Base-by-base conservation (phyloP, 768 basidiomycete genomes). In the Suillus fuscotomentosus region DNA sequence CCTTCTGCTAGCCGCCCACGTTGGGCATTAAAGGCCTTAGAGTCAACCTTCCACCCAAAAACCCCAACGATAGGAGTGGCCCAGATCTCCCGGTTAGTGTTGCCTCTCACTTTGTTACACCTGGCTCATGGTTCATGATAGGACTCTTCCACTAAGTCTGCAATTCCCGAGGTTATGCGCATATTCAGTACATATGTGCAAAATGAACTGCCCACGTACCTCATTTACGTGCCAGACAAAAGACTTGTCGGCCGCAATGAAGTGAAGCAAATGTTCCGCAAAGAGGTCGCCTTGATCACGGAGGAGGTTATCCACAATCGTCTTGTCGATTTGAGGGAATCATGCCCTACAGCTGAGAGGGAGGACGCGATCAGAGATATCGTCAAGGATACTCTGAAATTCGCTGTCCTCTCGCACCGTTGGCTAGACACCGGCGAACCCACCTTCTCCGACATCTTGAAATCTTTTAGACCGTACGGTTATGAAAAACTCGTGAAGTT, bases 381-480 rank as follows among this genome's bases (percentile, higher is more conserved):
- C 34, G 61, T 74, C 2, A 66, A 48, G 59, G 59, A 61, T 36
- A 76, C 66, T 55, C 62, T 74, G 63, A 71, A 73, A 53, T 74
- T 73, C 24, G 73, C 73, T 47, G 73, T 66, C 0, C 68, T 74
- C 66, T 74, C 73, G 14, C 73, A 74, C 54, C 48, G 73, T 15
- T 74, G 73, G 73, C 64, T 76, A 50, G 73, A 75, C 39, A 67
- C 66, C 24, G 73, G 73, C 39, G 73, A 74, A 51, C 73, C 75
- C 1, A 69, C 64, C 1, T 76, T 73, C 61, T 71, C 67, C n/a
- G 73, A 74, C 14, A 65, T 74, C 63, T 53, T 68, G 56, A 76
- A 69, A 75, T 74, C 74, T 2, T 72, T 73, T 59, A 51, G 8
- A 41, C 73, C 73, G 1, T 63, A 71, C 8, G 75, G 73, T 42